These are phyloP conservation scores for Taxawa tesnikishii DNA, from an alignment of 2,329 filamentous ascomycete genomes.

Conservation along the genomic window DNA sequence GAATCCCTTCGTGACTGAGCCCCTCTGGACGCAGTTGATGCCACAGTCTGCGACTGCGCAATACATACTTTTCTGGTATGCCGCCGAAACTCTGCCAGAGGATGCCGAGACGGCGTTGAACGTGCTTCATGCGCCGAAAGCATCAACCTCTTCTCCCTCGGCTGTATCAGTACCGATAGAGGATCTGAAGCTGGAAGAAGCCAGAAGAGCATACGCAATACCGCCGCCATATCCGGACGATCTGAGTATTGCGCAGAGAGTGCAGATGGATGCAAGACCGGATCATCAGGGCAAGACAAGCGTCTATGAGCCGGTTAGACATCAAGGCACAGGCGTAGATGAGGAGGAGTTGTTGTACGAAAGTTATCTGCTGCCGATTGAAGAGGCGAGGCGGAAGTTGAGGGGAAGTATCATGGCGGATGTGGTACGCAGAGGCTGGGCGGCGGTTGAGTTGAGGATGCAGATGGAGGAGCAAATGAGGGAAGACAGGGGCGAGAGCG, in stretches of 20 bases:
- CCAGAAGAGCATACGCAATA: slow-evolving; percentile 17
- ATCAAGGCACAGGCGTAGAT: slow-evolving; percentile 36
- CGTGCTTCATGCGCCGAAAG: not conserved
- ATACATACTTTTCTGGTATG: slow-evolving; percentile 34
- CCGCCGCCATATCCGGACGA: slow-evolving; percentile 24
- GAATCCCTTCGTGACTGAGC: slow-evolving; percentile 25
- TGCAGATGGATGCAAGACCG: slow-evolving; percentile 21
- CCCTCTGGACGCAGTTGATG: slow-evolving; percentile 33
- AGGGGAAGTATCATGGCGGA: slow-evolving; percentile 29
- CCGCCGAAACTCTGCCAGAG: slow-evolving; percentile 32
- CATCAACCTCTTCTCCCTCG: not conserved
- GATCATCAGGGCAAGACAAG: slow-evolving; percentile 22
- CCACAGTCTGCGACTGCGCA: slow-evolving; percentile 23
- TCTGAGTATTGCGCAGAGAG: slow-evolving; percentile 24
- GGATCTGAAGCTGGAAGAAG: slow-evolving; percentile 9
- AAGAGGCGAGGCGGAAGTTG: slow-evolving; percentile 29
- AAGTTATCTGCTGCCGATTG: slow-evolving; percentile 27
- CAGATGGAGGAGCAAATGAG: slow-evolving; percentile 18
- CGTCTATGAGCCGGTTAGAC: slow-evolving; percentile 30
- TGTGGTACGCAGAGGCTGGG: slow-evolving; percentile 34
- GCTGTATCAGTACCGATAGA: slow-evolving; percentile 8
- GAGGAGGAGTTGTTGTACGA: slow-evolving; percentile 32
- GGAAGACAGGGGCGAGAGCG: too few relatives aligned
- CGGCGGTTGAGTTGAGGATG: slow-evolving; percentile 25
- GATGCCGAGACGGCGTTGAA: slow-evolving; percentile 9